phyloP scores from a whole-genome alignment of 2,329 filamentous ascomycete genomes.

The Sporothrix phasma region DNA sequence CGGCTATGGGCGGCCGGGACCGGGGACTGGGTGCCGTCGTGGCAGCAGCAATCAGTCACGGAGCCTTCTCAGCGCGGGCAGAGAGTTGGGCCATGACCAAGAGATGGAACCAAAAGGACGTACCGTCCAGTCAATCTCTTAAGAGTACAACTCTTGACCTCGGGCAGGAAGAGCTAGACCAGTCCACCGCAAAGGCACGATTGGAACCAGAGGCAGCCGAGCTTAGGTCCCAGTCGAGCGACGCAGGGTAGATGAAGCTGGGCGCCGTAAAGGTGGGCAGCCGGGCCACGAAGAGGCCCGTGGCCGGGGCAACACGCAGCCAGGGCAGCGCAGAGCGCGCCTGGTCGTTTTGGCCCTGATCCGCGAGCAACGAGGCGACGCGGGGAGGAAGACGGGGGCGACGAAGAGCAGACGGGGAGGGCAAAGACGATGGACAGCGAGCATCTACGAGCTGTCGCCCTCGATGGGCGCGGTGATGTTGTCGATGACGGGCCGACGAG shows the following conservation, averaged over 20 bases:
- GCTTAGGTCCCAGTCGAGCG: conserved; percentile 47
- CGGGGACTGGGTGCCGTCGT: background rate
- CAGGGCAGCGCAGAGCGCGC: conserved; percentile 28
- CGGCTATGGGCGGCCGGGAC: background rate
- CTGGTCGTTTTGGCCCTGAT: conserved; percentile 27
- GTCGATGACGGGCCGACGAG: conserved; percentile 41
- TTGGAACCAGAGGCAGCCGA: conserved; percentile 46
- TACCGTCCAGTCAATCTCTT: conserved; percentile 48
- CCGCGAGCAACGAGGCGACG: conserved; percentile 33
- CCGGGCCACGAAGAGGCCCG: conserved; percentile 47
- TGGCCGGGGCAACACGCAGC: conserved; percentile 36
- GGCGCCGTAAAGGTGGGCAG: conserved; percentile 48
- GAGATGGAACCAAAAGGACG: background rate
- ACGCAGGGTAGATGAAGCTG: conserved; percentile 47
- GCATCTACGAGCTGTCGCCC: conserved; percentile 29
- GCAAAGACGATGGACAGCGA: conserved; percentile 33
- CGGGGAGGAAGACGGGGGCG: conserved; percentile 31
- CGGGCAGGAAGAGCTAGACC: conserved; percentile 42
- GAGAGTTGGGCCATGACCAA: conserved; percentile 30
- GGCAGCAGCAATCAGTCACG: background rate
- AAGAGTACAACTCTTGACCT: conserved; percentile 42
- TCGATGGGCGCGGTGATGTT: conserved; percentile 35
- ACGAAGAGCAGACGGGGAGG: conserved; percentile 29
- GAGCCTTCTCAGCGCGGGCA: no score
- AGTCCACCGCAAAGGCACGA: conserved; percentile 26